Evolutionary conservation across 1,284 basidiomycete genomes (phyloP).

Genomic region (Rhodotorula sp.): DNA sequence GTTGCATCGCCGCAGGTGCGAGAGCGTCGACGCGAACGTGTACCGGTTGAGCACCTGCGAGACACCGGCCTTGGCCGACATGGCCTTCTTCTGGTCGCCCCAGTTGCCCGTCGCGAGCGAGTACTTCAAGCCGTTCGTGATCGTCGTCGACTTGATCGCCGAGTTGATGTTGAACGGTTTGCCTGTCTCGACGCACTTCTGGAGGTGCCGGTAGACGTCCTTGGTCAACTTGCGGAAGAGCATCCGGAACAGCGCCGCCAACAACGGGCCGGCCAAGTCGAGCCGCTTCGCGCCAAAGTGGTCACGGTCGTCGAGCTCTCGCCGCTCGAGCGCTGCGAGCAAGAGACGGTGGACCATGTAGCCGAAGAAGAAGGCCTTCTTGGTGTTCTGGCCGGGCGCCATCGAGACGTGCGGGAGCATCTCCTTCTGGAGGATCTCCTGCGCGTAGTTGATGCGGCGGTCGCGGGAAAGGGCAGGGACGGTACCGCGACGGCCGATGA

Average conservation of each 20-base stretch:
- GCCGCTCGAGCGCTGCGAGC: slow-evolving; percentile 85
- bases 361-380: slow-evolving; percentile 99
- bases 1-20: slow-evolving; percentile 96
- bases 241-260: slow-evolving; percentile 96
- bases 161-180: slow-evolving; percentile 90
- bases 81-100: slow-evolving; percentile 98
- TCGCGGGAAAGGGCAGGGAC: slow-evolving; percentile 88
- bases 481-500: slow-evolving; percentile 96
- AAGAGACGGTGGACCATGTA: slow-evolving; percentile 98
- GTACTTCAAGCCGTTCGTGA: slow-evolving; percentile 97
- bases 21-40: slow-evolving; percentile 96
- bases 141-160: slow-evolving; percentile 93
- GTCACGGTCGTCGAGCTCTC: slow-evolving; percentile 97
- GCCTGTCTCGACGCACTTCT: slow-evolving; percentile 97
- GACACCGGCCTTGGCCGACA: slow-evolving; percentile 96
- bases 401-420: slow-evolving; percentile 98
- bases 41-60: slow-evolving; percentile 98
- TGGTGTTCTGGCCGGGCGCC: slow-evolving; percentile 91
- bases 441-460: slow-evolving; percentile 90
- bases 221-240: slow-evolving; percentile 94
- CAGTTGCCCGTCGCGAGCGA: slow-evolving; percentile 98
- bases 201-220: slow-evolving; percentile 94
- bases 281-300: slow-evolving; percentile 99
- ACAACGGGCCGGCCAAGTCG: slow-evolving; percentile 89
- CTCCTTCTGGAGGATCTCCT: slow-evolving; percentile 98